Evolutionary conservation across 2,329 filamentous ascomycete species (phyloP), one percentile per base, ranked within the genome.

Genomic region (Fusarium praegraminearum): DNA sequence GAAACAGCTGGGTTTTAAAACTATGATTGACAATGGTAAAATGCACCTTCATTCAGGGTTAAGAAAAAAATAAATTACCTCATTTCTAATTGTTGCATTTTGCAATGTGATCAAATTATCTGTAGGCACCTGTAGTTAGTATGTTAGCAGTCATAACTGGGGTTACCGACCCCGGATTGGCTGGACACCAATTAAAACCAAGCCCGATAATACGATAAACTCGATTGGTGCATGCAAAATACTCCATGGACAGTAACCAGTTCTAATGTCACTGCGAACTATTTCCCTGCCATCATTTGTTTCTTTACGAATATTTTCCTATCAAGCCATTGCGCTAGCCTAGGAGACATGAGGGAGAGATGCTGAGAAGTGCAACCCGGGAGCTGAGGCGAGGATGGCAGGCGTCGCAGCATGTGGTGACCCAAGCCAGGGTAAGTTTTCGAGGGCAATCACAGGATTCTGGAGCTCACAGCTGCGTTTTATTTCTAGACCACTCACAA

Each of bases 351-450:
- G 78, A 77, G 65, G 73, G 78, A 78, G 76, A 67, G 65, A 80
- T 80, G 79, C 76, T 80, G 70, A 76, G 74, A 73, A 77, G 75
- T 70, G 75, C 69, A 63, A 73, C 69, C 68, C 73, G 75, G 73
- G 73, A 77, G 75, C 71, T 79, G 73, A 69, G 69, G 61, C 73
- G 66, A 68, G 70, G 71, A 69, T 76, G 73, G 73, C 74, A 63
- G 57, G 58, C 64, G 65, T 69, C 68, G 65, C 70, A 68, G 62
- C 58, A 73, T 61, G 64, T 66, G 59, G 64, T 69, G 52, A 56
- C 47, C 46, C 51, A 66, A 53, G 56, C 56, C 64, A 65, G 70
- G 67, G 77, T 78, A 66, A 35, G 65, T 57, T 44, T 54, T 58
- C 15, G 11, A 57, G 55, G 44, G 46, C 28, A 33, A 32, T 33